Conservation (phyloP, 2,329 filamentous ascomycete species). For the Penicillium palitans region DNA sequence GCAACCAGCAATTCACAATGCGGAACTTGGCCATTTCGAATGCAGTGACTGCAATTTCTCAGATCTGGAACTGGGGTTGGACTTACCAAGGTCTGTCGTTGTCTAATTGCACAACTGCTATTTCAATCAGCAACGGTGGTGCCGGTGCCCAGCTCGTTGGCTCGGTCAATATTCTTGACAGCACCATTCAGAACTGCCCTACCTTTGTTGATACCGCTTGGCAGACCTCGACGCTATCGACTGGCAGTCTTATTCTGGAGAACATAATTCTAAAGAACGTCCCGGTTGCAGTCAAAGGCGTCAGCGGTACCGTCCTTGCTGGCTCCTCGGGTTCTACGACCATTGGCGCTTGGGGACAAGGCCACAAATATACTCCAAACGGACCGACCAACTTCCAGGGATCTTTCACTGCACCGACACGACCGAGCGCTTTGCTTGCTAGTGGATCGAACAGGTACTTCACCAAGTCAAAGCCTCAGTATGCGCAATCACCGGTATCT, state of each 20-base stretch:
- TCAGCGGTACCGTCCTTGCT: conserved; percentile 39
- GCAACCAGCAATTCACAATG: conserved; percentile 66
- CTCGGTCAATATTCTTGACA: conserved; percentile 60
- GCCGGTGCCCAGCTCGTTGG: conserved; percentile 50
- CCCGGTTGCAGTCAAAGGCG: conserved; percentile 44
- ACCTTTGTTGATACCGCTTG: conserved; percentile 54
- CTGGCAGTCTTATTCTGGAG: conserved; percentile 56
- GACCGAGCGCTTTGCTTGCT: conserved; percentile 48
- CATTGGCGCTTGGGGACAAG: conserved; percentile 47
- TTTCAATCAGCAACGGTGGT: conserved; percentile 52
- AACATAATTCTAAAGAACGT: conserved; percentile 56
- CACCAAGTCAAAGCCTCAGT: conserved; percentile 56
- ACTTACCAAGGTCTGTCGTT: conserved; percentile 54
- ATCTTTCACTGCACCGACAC: conserved; percentile 43
- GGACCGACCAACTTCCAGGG: conserved; percentile 50
- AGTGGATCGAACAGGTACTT: conserved; percentile 47
- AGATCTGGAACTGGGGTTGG: conserved; percentile 63
- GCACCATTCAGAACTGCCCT: conserved; percentile 50
- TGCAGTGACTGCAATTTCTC: conserved; percentile 55
- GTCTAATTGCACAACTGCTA: conserved; percentile 54
- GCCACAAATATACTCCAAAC: conserved; percentile 46
- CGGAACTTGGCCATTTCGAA: conserved; percentile 57
- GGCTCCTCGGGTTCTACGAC: conserved; percentile 38
- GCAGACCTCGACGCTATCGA: conserved; percentile 44
- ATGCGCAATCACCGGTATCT: conserved; percentile 41